Evolutionary conservation across 1,139 yeast species (phyloP).

Genomic region (Casaregolazyma lundiana): DNA sequence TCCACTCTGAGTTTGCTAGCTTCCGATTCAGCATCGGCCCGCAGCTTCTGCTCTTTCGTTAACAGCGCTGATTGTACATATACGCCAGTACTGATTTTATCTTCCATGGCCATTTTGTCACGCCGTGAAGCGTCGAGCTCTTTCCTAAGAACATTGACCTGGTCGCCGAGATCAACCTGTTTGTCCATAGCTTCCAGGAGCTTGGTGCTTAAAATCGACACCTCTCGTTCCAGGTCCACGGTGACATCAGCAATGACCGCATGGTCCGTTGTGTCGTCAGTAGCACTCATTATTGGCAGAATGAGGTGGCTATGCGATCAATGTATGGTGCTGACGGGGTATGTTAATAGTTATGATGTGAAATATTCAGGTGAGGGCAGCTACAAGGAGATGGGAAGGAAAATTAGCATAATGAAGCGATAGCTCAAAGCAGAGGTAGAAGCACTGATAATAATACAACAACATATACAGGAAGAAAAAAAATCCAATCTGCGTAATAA

Average conservation of each 20-base stretch:
- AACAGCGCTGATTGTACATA: slow-evolving; percentile 24
- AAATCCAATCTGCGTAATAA: neutral
- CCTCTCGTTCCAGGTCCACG: slow-evolving; percentile 18
- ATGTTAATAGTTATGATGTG: neutral
- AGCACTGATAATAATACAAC: neutral
- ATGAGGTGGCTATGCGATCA: neutral
- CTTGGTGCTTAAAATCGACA: slow-evolving; percentile 33
- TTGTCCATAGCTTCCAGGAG: slow-evolving; percentile 35
- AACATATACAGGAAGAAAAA: neutral
- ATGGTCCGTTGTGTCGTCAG: slow-evolving; percentile 2
- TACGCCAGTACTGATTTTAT: slow-evolving; percentile 22
- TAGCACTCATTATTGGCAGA: neutral
- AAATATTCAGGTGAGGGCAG: neutral
- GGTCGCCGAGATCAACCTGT: slow-evolving; percentile 36
- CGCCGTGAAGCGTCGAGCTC: slow-evolving; percentile 28
- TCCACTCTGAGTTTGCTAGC: slow-evolving; percentile 53
- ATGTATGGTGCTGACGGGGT: neutral
- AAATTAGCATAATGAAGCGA: neutral
- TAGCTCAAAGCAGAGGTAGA: neutral
- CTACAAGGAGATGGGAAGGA: neutral
- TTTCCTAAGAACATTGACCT: slow-evolving; percentile 25
- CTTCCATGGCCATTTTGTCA: slow-evolving; percentile 26
- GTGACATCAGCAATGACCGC: neutral
- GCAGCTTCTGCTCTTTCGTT: slow-evolving; percentile 22
- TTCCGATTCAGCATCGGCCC: slow-evolving; percentile 47